Conservation (phyloP, 2,329 filamentous ascomycete genomes). For the Fusarium cicatricum region DNA sequence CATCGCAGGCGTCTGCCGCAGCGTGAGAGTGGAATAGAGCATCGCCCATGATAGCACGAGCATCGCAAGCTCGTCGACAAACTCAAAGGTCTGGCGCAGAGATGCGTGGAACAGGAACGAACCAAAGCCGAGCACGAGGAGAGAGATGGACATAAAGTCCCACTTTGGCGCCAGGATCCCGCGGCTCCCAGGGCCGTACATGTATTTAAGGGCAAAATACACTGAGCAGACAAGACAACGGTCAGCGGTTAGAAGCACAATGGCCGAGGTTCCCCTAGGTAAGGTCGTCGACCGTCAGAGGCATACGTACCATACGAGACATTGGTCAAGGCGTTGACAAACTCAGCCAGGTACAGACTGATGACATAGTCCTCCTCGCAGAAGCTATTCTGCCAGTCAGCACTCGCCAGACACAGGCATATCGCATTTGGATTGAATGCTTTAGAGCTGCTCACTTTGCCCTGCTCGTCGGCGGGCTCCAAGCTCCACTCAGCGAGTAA, state of each 20-base stretch:
- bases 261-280: no score
- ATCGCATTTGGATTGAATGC: not conserved
- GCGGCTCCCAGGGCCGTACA: constrained; percentile 44
- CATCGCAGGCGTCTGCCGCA: constrained; percentile 50
- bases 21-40: constrained; percentile 58
- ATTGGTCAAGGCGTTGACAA: constrained; percentile 55
- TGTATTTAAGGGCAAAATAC: constrained; percentile 52
- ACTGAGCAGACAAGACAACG: constrained; percentile 42
- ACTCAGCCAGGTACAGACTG: constrained; percentile 53
- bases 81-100: constrained; percentile 53
- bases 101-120: constrained; percentile 57
- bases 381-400: constrained; percentile 42
- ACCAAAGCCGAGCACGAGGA: constrained; percentile 52
- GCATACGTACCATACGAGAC: constrained; percentile 52
- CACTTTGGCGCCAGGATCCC: constrained; percentile 44
- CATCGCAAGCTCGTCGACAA: constrained; percentile 67
- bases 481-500: constrained; percentile 45
- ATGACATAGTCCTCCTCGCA: constrained; percentile 60
- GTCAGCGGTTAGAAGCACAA: constrained; percentile 9
- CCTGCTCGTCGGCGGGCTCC: constrained; percentile 51
- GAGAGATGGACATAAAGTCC: constrained; percentile 54
- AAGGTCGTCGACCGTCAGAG: not conserved
- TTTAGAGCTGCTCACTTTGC: constrained; percentile 46
- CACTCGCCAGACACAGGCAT: not conserved
- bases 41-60: constrained; percentile 61